Evolutionary conservation across 495 filamentous ascomycete species (phyloP).

Genomic region (Physcia stellaris): DNA sequence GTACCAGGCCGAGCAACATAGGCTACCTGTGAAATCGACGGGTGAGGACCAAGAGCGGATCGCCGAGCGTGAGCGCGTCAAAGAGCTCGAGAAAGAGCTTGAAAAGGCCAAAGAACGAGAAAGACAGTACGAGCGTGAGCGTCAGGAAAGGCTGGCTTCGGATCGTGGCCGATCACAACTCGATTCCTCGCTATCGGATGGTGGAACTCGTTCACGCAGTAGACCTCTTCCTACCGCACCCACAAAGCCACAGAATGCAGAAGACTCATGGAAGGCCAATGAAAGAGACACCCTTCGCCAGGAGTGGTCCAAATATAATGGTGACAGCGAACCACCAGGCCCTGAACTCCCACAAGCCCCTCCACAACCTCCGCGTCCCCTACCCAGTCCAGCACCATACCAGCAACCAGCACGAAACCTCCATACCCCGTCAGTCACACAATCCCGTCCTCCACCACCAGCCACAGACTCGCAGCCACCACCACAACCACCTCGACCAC

Average conservation of each 20-base stretch:
- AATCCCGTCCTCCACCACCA: neutral
- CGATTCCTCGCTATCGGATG: neutral
- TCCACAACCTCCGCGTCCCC: conserved; percentile 27
- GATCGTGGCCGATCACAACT: conserved; percentile 12
- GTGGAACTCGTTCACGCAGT: neutral
- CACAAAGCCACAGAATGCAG: conserved; percentile 29
- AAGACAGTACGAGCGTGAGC: conserved; percentile 66
- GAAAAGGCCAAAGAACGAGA: conserved; percentile 79
- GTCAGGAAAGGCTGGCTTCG: conserved; percentile 42
- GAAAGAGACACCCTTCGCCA: conserved; percentile 61
- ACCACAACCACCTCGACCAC: conserved; percentile 14
- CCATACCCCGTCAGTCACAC: conserved; percentile 1
- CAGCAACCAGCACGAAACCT: too few species aligned
- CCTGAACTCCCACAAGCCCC: conserved; percentile 18
- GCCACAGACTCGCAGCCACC: conserved; percentile 12
- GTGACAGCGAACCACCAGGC: conserved; percentile 22
- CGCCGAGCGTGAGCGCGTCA: conserved; percentile 50
- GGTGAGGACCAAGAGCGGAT: conserved; percentile 20
- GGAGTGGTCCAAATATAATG: conserved; percentile 49
- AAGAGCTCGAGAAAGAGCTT: conserved; percentile 73
- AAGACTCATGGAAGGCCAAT: conserved; percentile 52
- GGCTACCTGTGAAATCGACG: conserved; percentile 4
- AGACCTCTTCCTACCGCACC: conserved; percentile 23
- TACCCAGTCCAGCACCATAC: conserved; percentile 14
- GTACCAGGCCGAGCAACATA: conserved; percentile 48